Evolutionary conservation across 129 eudicot species (phyloP).

Genomic region (Calendula officinalis): DNA sequence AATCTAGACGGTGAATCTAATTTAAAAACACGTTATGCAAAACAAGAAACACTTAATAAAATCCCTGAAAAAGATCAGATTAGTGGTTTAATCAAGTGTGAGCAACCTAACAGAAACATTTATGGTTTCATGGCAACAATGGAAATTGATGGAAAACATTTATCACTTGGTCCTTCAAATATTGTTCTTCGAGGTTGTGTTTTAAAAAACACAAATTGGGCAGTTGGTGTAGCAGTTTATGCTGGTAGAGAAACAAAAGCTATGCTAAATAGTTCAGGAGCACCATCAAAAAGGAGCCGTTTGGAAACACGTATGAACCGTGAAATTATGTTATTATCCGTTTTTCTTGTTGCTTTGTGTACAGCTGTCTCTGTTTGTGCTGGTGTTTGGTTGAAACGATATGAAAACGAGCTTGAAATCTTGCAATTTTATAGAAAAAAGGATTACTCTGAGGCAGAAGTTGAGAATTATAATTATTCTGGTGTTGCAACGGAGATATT

Average conservation of each 20-base stretch:
- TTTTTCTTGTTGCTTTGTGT: slow-evolving; percentile 70
- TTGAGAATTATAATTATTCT: slow-evolving; percentile 60
- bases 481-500: slow-evolving; percentile 83
- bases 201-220: slow-evolving; percentile 90
- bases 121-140: slow-evolving; percentile 84
- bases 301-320: slow-evolving; percentile 83
- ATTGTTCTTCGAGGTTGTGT: slow-evolving; percentile 95
- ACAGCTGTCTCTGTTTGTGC: slow-evolving; percentile 61
- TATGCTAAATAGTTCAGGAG: slow-evolving; percentile 95
- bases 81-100: slow-evolving; percentile 84
- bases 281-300: slow-evolving; percentile 91
- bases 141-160: slow-evolving; percentile 82
- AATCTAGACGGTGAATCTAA: slow-evolving; percentile 96
- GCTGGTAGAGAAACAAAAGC: slow-evolving; percentile 95
- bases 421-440: slow-evolving; percentile 64
- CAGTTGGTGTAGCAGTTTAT: slow-evolving; percentile 83
- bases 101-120: slow-evolving; percentile 89
- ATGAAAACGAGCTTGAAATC: slow-evolving; percentile 61
- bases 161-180: slow-evolving; percentile 96
- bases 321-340: slow-evolving; percentile 68
- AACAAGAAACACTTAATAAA: slow-evolving; percentile 82
- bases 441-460: slow-evolving; percentile 51
- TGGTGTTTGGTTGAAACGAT: slow-evolving; percentile 72
- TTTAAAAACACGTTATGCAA: slow-evolving; percentile 89
- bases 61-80: slow-evolving; percentile 51